These are phyloP conservation scores for Piper betle DNA, from an alignment of 164 flowering plant genomes.

Conservation along the genomic window DNA sequence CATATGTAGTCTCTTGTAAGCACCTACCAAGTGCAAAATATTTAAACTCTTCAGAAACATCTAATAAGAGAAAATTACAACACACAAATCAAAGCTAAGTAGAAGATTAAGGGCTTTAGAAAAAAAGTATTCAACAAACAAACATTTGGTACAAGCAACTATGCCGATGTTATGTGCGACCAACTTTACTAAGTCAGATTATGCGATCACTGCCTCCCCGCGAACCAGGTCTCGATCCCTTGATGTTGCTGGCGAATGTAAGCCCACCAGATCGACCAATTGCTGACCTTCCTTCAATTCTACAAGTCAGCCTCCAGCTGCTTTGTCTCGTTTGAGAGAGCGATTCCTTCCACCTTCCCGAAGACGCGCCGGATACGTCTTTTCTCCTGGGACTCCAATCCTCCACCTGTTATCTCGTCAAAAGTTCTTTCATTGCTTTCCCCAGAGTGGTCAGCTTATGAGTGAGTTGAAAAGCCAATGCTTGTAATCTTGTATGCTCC, in stretches of 20 bases:
- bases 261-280: constrained; percentile 21
- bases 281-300: constrained; percentile 26
- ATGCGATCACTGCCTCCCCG: constrained; percentile 39
- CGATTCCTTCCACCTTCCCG: constrained; percentile 63
- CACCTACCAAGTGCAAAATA: too few relatives aligned
- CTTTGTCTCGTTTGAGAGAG: constrained; percentile 45
- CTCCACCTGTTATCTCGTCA: constrained; percentile 66
- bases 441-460: constrained; percentile 16
- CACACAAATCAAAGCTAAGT: too few relatives aligned
- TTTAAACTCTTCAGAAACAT: too few relatives aligned
- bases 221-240: constrained; percentile 17
- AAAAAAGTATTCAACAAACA: too few relatives aligned
- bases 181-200: constrained; percentile 61
- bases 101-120: too few relatives aligned
- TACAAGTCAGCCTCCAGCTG: constrained; percentile 28
- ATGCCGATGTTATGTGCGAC: constrained; percentile 26
- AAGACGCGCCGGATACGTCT: constrained; percentile 40
- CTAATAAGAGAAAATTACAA: too few relatives aligned
- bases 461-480: too few relatives aligned
- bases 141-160: too few relatives aligned
- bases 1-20: too few relatives aligned
- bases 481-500: constrained; percentile 17
- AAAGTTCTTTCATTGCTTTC: constrained; percentile 85
- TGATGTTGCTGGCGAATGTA: constrained; percentile 31
- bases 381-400: constrained; percentile 45